Base-by-base conservation (phyloP, 2,329 filamentous ascomycete species). In the Ophiostoma pallidulum region DNA sequence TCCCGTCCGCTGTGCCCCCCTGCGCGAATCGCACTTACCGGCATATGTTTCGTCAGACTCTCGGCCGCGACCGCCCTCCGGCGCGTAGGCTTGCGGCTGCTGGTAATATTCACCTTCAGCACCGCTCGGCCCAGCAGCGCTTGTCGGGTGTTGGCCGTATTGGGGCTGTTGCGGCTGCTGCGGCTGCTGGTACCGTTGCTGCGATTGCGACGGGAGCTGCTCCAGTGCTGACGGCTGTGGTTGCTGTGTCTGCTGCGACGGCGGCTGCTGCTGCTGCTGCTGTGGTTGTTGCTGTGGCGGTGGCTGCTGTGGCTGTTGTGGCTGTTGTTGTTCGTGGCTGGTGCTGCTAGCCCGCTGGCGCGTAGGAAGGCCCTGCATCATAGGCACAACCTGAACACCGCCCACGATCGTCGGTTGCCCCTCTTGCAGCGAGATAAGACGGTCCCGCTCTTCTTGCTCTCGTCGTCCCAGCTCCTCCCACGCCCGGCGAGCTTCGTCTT, bases 381-480 rank as follows among this genome's bases (percentile, higher is more conserved):
- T 94, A 7, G 92, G 92, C 16, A 97, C 86, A 12, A 98, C 92
- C 60, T 96, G 90, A 12, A 97, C 88, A 36, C 91, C 91, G 41
- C 90, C 89, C 8, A 98, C 86, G 41, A 94, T 73, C 1, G 89
- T 96, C 13, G 91, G 86, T 51, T 89, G 81, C 7, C 92, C 92
- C 53, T 86, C 84, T 58, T 92, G 82, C 20, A 98, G 71, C n/a
- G 87, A 89, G 24, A 80, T 74, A 2, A 86, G 92, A 39, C 87
- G 78, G 54, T 96, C 90, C 6, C 91, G 80, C 64, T 96, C 91
- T 65, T 94, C 87, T 60, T 96, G 88, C 64, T 97, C 92, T 44
- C 89, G 80, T 44, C 91, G 78, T 20, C 92, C 92, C 1, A 98
- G 78, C 65, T 97, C 92, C 67, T 98, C 92, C 92, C 92, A 98